Conservation (phyloP, 768 basidiomycete genomes). For the Hericium coralloides region DNA sequence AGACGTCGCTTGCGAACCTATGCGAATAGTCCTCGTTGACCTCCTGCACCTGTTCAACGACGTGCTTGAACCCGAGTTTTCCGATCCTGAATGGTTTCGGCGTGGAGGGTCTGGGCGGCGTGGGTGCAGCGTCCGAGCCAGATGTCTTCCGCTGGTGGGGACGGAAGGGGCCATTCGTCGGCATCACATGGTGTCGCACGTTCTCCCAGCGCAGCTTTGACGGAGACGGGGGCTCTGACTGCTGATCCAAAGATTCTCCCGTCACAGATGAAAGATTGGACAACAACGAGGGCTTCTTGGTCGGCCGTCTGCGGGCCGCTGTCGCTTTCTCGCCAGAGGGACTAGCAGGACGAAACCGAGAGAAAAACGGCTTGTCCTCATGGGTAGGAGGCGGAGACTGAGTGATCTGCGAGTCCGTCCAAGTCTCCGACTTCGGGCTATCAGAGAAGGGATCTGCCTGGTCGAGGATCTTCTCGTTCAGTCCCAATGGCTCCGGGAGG, state of each 20-base stretch:
- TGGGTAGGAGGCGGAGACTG: no score
- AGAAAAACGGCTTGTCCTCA: neutral
- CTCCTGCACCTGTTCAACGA: conserved; percentile 56
- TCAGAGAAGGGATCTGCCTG: conserved; percentile 1
- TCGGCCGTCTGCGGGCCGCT: conserved; percentile 3
- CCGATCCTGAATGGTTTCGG: conserved; percentile 35
- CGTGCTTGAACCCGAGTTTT: conserved; percentile 48
- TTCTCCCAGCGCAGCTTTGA: conserved; percentile 43
- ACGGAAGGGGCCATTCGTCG: conserved; percentile 15
- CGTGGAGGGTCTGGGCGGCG: conserved; percentile 10
- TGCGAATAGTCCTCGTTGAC: conserved; percentile 37
- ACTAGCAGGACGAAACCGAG: neutral
- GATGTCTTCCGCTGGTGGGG: conserved; percentile 10
- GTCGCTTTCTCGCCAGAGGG: neutral
- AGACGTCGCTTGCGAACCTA: conserved; percentile 47
- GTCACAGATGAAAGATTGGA: conserved; percentile 7
- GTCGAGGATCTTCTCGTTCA: no score
- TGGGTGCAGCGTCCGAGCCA: conserved; percentile 1
- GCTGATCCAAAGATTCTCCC: neutral
- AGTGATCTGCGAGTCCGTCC: no score
- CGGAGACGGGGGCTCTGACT: conserved; percentile 17
- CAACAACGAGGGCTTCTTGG: conserved; percentile 11
- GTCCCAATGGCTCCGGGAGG: no score
- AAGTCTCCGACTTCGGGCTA: neutral
- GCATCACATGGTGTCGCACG: conserved; percentile 45